phyloP scores from a whole-genome alignment of 768 basidiomycete genomes.

The Amyloporia xantha region DNA sequence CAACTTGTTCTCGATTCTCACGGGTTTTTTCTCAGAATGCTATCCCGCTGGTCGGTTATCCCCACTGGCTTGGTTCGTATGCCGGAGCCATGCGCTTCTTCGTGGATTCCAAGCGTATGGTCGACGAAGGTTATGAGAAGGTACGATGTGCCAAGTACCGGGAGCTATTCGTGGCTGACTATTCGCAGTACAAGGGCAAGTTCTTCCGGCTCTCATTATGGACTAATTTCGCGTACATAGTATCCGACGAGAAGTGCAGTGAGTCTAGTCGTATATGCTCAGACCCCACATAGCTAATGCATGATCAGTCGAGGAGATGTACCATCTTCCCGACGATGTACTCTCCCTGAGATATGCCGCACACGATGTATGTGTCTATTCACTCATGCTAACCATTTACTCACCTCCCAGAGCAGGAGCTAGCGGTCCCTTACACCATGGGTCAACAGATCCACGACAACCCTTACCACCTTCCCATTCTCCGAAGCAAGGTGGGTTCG shows the following conservation, averaged over 20 bases:
- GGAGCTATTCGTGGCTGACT: neutral
- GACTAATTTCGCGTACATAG: conserved; percentile 1
- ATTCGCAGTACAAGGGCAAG: neutral
- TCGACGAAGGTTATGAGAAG: conserved; percentile 2
- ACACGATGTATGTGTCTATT: neutral
- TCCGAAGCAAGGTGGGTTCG: neutral
- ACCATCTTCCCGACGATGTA: conserved; percentile 2
- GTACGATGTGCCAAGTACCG: neutral
- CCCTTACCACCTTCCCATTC: conserved; percentile 4
- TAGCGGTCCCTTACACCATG: conserved; percentile 4
- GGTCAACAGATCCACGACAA: conserved; percentile 3
- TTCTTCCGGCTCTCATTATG: neutral
- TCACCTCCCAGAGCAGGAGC: neutral
- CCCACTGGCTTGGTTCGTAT: neutral
- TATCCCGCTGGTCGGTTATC: conserved; percentile 1
- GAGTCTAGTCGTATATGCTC: neutral
- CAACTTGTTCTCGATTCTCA: neutral
- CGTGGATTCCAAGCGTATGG: neutral
- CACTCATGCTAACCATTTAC: neutral
- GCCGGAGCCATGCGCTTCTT: conserved; percentile 1
- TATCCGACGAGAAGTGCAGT: conserved; percentile 4
- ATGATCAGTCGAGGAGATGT: conserved; percentile 1
- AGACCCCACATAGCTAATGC: neutral
- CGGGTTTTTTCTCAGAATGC: neutral
- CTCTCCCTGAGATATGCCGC: conserved; percentile 1